These are phyloP conservation scores for Sclerotinia glacialis DNA, from an alignment of 2,329 filamentous ascomycete genomes.

Conservation along the genomic window DNA sequence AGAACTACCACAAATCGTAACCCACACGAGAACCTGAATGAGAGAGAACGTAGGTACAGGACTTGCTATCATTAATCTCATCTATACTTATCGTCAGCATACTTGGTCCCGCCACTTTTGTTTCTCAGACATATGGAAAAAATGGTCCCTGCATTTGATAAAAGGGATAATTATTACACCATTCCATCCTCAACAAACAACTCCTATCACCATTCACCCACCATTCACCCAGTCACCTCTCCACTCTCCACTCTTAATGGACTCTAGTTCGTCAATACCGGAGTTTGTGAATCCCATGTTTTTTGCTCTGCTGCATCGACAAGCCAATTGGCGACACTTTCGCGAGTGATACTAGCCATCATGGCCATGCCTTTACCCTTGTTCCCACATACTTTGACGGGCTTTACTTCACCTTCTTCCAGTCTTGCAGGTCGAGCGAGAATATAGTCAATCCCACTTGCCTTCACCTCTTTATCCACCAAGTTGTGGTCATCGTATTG, in stretches of 20 bases:
- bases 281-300: constrained; percentile 16
- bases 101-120: background rate
- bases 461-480: constrained; percentile 28
- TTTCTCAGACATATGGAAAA: background rate
- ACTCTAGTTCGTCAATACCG: constrained; percentile 6
- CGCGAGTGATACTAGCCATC: constrained; percentile 26
- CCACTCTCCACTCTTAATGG: background rate
- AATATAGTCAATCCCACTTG: constrained; percentile 27
- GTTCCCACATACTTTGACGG: constrained; percentile 24
- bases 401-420: constrained; percentile 22
- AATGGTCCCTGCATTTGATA: background rate
- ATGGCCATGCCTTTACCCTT: constrained; percentile 26
- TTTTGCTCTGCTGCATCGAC: constrained; percentile 45
- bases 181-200: background rate
- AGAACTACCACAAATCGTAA: background rate
- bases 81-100: background rate
- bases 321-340: constrained; percentile 48
- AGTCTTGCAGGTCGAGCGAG: constrained; percentile 26
- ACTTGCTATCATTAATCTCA: background rate
- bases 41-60: background rate
- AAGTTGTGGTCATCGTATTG: constrained; percentile 49
- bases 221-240: too few species aligned
- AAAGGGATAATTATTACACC: background rate
- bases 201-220: background rate
- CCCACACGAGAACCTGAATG: background rate